Evolutionary conservation across 2,329 filamentous ascomycete species (phyloP).

Genomic region (Fusarium ambrosium): DNA sequence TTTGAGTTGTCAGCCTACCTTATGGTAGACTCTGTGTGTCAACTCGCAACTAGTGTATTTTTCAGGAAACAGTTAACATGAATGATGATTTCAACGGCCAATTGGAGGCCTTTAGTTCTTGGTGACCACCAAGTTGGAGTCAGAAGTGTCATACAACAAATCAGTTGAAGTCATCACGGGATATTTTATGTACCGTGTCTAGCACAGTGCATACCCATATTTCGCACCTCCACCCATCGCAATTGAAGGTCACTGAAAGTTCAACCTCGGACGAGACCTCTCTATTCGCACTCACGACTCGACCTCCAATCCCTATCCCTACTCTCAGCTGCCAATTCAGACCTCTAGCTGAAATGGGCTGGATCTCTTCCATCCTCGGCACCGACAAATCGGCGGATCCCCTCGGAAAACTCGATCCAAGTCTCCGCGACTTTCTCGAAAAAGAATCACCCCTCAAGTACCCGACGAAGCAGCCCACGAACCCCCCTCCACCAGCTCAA

Average conservation of each 20-base stretch:
- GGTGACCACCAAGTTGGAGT: not conserved
- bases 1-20: not conserved
- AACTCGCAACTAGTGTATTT: not conserved
- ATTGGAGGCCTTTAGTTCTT: not conserved
- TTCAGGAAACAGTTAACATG: too few relatives aligned
- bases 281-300: slow-evolving; percentile 16
- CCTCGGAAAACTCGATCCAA: slow-evolving; percentile 82
- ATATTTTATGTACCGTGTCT: slow-evolving; percentile 27
- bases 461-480: slow-evolving; percentile 49
- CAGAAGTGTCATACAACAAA: not conserved
- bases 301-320: not conserved
- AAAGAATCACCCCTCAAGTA: slow-evolving; percentile 85
- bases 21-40: not conserved
- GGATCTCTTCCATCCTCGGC: slow-evolving; percentile 68
- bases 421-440: slow-evolving; percentile 86
- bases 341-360: slow-evolving; percentile 62
- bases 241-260: slow-evolving; percentile 35
- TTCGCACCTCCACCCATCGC: slow-evolving; percentile 38
- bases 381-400: slow-evolving; percentile 66
- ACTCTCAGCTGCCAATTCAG: not conserved
- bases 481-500: slow-evolving; percentile 17
- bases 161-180: not conserved
- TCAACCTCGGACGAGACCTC: slow-evolving; percentile 10
- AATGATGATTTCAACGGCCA: not conserved
- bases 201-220: slow-evolving; percentile 32